phyloP scores from a whole-genome alignment of 768 basidiomycete genomes.

The Gymnopilus junonius region DNA sequence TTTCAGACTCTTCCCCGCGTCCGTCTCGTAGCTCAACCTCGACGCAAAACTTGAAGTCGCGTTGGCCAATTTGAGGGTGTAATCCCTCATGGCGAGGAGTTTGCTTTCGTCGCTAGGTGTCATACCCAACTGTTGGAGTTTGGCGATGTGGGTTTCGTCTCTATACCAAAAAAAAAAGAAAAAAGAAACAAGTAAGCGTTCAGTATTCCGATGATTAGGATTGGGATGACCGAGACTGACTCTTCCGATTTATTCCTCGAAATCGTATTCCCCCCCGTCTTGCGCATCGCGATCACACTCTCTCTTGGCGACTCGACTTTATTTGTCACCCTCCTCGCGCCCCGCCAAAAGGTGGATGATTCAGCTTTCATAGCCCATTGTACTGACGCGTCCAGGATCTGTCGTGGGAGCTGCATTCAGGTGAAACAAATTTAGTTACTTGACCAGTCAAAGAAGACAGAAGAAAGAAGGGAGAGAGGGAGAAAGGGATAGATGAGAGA shows the following conservation, averaged over 20 bases:
- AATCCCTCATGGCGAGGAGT: constrained; percentile 86
- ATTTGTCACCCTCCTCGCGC: constrained; percentile 44
- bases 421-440: constrained; percentile 23
- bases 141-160: constrained; percentile 75
- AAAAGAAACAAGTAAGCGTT: no score
- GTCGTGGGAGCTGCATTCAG: constrained; percentile 52
- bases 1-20: constrained; percentile 66
- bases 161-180: constrained; percentile 40
- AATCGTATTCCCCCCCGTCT: constrained; percentile 44
- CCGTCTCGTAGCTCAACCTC: constrained; percentile 64
- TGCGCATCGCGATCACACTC: constrained; percentile 69
- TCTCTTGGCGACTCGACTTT: constrained; percentile 75
- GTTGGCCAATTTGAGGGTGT: constrained; percentile 82
- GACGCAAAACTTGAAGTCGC: constrained; percentile 77
- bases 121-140: constrained; percentile 90
- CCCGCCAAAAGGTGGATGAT: constrained; percentile 80
- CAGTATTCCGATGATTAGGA: no score
- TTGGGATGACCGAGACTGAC: constrained; percentile 46
- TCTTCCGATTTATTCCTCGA: constrained; percentile 72
- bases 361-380: constrained; percentile 89
- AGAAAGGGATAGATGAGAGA: not conserved
- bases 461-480: constrained; percentile 39
- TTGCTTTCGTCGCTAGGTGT: constrained; percentile 81
- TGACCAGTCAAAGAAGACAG: not conserved
- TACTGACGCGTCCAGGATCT: constrained; percentile 84